Evolutionary conservation across 331 rosid species (phyloP).

Genomic region (Acacia concinna): DNA sequence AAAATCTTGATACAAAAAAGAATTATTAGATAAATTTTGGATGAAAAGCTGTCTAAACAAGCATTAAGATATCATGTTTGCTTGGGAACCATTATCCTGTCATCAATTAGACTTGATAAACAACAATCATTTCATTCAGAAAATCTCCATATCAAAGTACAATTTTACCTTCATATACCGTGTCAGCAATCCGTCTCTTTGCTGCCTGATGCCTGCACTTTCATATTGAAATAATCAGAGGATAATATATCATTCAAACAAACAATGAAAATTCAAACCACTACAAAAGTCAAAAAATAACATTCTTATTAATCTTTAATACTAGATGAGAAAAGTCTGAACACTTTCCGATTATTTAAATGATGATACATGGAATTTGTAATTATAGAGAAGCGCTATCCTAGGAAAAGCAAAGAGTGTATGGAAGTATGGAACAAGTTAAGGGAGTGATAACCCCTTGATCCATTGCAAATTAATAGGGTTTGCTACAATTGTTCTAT

Average conservation of each 20-base stretch:
- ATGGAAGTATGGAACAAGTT: not conserved
- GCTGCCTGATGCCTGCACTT: slow-evolving; percentile 56
- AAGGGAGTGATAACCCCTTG: not conserved
- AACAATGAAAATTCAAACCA: not conserved
- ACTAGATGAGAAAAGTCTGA: not conserved
- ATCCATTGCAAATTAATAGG: not conserved
- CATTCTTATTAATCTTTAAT: not conserved
- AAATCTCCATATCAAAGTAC: slow-evolving; percentile 18
- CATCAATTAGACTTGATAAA: slow-evolving; percentile 17
- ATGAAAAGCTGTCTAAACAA: not conserved
- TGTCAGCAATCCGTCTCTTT: slow-evolving; percentile 68
- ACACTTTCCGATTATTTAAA: not conserved
- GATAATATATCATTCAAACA: not conserved
- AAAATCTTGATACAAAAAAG: not conserved
- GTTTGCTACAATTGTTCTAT: not conserved
- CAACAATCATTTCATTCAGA: slow-evolving; percentile 18
- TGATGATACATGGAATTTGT: not conserved
- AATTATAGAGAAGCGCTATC: not conserved
- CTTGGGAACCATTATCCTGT: slow-evolving; percentile 5
- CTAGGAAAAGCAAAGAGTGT: not conserved
- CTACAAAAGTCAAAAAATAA: not conserved
- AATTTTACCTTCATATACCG: slow-evolving; percentile 82
- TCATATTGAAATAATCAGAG: slow-evolving; percentile 25
- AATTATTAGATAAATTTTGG: not conserved
- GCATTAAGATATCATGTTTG: not conserved